A percentile compares a stretch with the other conserved stretches of the same genome.
Evolutionary conservation across 2,329 filamentous ascomycete species (phyloP).

Genomic region (Trematosphaeria pertusa): DNA sequence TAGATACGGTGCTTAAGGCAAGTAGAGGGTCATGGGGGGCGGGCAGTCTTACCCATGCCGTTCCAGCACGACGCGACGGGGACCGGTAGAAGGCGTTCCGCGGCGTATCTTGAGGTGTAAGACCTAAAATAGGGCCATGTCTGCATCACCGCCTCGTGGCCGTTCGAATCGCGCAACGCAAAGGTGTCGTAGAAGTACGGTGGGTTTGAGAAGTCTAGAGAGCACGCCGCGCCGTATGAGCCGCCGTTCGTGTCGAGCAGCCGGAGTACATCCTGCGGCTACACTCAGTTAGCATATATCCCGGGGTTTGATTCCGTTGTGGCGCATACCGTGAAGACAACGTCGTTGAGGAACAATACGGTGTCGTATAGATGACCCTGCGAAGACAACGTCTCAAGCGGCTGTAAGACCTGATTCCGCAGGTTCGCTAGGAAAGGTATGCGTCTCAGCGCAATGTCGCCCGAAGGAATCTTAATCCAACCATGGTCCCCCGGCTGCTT

Average conservation of each 20-base stretch:
- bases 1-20: background rate
- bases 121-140: constrained; percentile 68
- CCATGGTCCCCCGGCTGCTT: constrained; percentile 48
- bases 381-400: constrained; percentile 60
- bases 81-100: constrained; percentile 58
- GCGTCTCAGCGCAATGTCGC: constrained; percentile 62
- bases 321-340: constrained; percentile 63
- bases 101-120: constrained; percentile 58
- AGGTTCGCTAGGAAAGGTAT: constrained; percentile 73
- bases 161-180: constrained; percentile 63
- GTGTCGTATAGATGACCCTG: constrained; percentile 63
- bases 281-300: background rate
- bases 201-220: constrained; percentile 64
- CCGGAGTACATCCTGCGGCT: constrained; percentile 63
- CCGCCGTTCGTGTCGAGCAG: constrained; percentile 65
- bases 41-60: constrained; percentile 58
- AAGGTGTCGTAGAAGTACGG: constrained; percentile 69
- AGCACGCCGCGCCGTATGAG: constrained; percentile 67
- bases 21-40: background rate
- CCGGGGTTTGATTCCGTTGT: background rate
- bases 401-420: constrained; percentile 69
- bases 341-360: constrained; percentile 69
- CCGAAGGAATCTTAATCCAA: constrained; percentile 66
- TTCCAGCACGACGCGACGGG: constrained; percentile 74
- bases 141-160: constrained; percentile 59